Evolutionary conservation across 441 rosid genomes (phyloP).

Genomic region (Biscutella laevigata): DNA sequence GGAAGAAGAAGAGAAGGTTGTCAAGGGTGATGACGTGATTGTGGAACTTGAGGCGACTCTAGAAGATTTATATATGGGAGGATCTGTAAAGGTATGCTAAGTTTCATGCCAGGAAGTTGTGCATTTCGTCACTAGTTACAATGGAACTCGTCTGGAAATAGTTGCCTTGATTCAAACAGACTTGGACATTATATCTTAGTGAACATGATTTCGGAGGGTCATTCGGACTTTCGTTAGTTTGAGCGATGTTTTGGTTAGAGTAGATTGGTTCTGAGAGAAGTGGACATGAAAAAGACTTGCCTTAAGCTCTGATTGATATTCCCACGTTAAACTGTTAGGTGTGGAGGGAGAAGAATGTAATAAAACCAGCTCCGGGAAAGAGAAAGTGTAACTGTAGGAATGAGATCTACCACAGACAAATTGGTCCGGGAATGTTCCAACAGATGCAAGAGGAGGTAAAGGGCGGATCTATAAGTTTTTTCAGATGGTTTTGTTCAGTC

Average conservation of each 20-base stretch:
- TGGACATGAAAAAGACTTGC: background rate
- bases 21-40: conserved; percentile 86
- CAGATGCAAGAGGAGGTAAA: conserved; percentile 97
- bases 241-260: background rate
- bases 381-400: conserved; percentile 92
- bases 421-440: conserved; percentile 99
- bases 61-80: conserved; percentile 95
- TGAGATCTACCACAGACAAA: conserved; percentile 92
- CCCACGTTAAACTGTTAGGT: conserved; percentile 37
- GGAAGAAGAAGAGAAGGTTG: conserved; percentile 88
- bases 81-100: conserved; percentile 62
- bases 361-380: conserved; percentile 93
- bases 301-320: background rate
- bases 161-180: background rate
- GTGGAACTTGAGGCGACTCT: conserved; percentile 84
- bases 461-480: background rate
- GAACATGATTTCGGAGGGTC: background rate
- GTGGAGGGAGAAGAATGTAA: conserved; percentile 91
- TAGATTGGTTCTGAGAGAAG: background rate
- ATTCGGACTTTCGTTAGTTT: background rate
- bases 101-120: background rate
- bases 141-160: background rate
- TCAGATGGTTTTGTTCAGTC: background rate
- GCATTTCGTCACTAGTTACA: background rate
- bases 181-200: background rate